A percentile compares a stretch with the other conserved stretches of the same genome.
phyloP scores from a whole-genome alignment of 148 eudicot species.

The Spergularia marina region DNA sequence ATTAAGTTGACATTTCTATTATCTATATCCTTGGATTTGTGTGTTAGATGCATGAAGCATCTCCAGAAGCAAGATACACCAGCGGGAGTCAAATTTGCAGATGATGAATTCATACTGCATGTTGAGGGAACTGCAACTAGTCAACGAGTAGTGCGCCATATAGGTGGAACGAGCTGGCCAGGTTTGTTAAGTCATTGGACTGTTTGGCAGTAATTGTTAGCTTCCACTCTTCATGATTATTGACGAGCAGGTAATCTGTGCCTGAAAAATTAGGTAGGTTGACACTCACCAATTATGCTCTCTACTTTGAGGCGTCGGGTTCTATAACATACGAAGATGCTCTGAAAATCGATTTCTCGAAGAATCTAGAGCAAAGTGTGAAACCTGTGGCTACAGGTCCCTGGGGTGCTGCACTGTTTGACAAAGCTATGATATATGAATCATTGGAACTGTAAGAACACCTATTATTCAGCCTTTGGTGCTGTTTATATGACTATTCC shows the following conservation, averaged over 20 bases:
- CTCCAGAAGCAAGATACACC: slow-evolving; percentile 73
- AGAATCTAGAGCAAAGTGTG: slow-evolving; percentile 50
- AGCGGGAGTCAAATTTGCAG: slow-evolving; percentile 55
- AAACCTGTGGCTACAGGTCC: slow-evolving; percentile 91
- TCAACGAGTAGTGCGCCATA: slow-evolving; percentile 85
- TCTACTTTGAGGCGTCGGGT: slow-evolving; percentile 86
- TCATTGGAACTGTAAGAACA: slow-evolving; percentile 65
- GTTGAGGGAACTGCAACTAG: slow-evolving; percentile 84
- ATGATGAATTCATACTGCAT: slow-evolving; percentile 85
- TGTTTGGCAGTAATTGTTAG: background rate
- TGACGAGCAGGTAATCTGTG: background rate
- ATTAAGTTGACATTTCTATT: background rate
- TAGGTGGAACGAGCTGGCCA: slow-evolving; percentile 90
- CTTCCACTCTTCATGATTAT: background rate
- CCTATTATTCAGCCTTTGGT: background rate
- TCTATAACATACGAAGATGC: slow-evolving; percentile 64
- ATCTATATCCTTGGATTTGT: background rate
- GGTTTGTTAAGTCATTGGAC: slow-evolving; percentile 39
- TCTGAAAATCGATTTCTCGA: slow-evolving; percentile 61
- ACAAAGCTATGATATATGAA: slow-evolving; percentile 74
- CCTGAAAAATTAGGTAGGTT: slow-evolving; percentile 62
- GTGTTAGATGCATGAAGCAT: slow-evolving; percentile 59
- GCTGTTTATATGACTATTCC: background rate
- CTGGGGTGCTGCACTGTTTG: slow-evolving; percentile 92
- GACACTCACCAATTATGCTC: slow-evolving; percentile 84